Conservation (phyloP, 768 basidiomycete genomes). For the Russula brevipes region DNA sequence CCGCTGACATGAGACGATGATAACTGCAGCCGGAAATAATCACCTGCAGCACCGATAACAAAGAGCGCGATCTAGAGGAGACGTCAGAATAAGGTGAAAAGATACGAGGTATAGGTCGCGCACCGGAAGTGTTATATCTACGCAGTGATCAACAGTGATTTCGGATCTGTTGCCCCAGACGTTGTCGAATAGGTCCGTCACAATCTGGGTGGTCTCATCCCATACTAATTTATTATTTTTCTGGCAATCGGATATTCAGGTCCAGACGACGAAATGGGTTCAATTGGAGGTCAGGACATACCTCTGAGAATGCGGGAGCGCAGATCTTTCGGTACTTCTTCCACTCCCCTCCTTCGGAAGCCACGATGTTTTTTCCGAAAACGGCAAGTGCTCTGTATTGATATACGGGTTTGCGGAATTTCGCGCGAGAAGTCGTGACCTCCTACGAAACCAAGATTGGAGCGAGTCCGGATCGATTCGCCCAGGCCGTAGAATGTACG, state of each 20-base stretch:
- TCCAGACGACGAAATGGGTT: neutral
- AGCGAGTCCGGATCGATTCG: too few species aligned
- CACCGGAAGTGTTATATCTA: constrained; percentile 53
- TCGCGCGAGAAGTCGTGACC: constrained; percentile 42
- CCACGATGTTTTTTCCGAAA: constrained; percentile 61
- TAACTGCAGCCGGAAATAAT: neutral
- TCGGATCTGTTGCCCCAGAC: constrained; percentile 43
- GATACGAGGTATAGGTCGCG: constrained; percentile 8
- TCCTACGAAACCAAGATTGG: constrained; percentile 37
- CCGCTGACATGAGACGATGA: neutral
- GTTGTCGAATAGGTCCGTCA: constrained; percentile 35
- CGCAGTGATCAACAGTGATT: constrained; percentile 41
- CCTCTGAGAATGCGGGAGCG: constrained; percentile 63
- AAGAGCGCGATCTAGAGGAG: constrained; percentile 47
- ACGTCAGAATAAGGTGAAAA: neutral
- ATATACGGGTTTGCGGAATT: constrained; percentile 53
- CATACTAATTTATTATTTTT: constrained; percentile 38
- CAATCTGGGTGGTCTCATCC: constrained; percentile 35
- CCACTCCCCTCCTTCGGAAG: constrained; percentile 60
- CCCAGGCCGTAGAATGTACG: neutral
- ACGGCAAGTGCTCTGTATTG: constrained; percentile 43
- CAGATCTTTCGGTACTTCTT: constrained; percentile 58
- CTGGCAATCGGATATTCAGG: constrained; percentile 18
- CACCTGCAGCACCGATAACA: constrained; percentile 48
- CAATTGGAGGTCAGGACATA: constrained; percentile 24